Percentiles rank a stretch among this genome's conserved stretches.
Conservation (phyloP, 306 rosid genomes). For the Vachellia collinsii region DNA sequence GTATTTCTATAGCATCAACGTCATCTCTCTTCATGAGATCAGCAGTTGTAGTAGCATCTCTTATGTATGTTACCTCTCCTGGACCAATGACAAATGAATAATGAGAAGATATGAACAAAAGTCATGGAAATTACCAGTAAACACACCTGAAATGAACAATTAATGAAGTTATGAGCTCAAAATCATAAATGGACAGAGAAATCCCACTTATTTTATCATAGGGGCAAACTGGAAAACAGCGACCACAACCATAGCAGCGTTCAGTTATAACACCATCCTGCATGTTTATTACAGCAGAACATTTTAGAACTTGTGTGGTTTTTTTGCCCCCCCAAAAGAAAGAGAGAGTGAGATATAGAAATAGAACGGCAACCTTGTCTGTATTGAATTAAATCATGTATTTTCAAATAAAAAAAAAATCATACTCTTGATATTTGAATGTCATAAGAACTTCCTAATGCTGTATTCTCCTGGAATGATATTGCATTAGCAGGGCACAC, state of each 20-base stretch:
- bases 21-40: slow-evolving; percentile 64
- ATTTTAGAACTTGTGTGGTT: neutral
- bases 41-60: slow-evolving; percentile 69
- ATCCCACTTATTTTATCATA: slow-evolving; percentile 81
- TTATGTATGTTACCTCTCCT: slow-evolving; percentile 73
- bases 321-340: too few species aligned
- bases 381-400: neutral
- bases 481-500: slow-evolving; percentile 97
- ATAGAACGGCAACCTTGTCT: neutral
- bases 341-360: neutral
- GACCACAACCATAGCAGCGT: slow-evolving; percentile 97
- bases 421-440: slow-evolving; percentile 32
- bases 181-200: slow-evolving; percentile 25
- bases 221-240: slow-evolving; percentile 94
- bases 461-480: slow-evolving; percentile 48
- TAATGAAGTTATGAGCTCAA: slow-evolving; percentile 22
- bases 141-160: slow-evolving; percentile 10
- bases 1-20: slow-evolving; percentile 88
- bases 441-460: slow-evolving; percentile 39
- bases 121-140: slow-evolving; percentile 17
- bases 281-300: slow-evolving; percentile 30
- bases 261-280: slow-evolving; percentile 91
- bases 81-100: slow-evolving; percentile 28
- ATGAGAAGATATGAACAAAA: slow-evolving; percentile 9
- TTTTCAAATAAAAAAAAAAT: neutral